Evolutionary conservation across 306 rosid genomes (phyloP), one percentile per base, ranked within the genome.

Genomic region (Rubus idaeus): DNA sequence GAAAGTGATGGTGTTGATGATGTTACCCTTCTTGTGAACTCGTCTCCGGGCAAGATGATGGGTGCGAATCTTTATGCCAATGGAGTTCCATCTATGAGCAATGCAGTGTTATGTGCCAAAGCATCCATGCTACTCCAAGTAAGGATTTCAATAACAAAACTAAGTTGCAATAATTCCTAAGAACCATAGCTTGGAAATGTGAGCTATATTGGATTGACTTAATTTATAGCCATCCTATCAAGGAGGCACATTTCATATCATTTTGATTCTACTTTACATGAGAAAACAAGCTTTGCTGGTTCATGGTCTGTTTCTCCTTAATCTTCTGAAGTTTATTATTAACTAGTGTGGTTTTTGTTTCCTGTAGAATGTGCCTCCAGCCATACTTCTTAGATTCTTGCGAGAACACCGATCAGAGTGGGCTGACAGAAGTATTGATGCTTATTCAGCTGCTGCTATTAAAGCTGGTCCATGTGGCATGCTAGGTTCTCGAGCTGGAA

Each of bases 381-480:
- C 97, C 53, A 84, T 95, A 80, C 97, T 95, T 75, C 89, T 95
- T 60, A 87, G 99, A 82, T 95, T 95, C 81, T 84, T 95, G 84
- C 78, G 99, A 66, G 97, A 95, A 80, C 97, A 95, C 84, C 85
- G 99, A 60, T 95, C 97, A 50, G 99, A 95, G 83, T 95, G 99
- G 99, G 99, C 99, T 52, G 99, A 92, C 84, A 92, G 91, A 86
- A 91, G 91, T 45, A 95, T 95, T 79, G 99, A 95, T 88, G 99
- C 97, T 68, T 95, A 95, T 76, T 90, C 97, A 63, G 97, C 97
- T 37, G 89, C 99, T 69, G 97, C 97, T 68, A 87, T 95, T 58
- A 95, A 89, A 87, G 89, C 96, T 11, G 96, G 96, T 64, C 97
- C 97, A 6, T 89, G 97, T 69, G 81, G 80, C 87, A 85, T 95